phyloP scores from a whole-genome alignment of 208 protist genomes.

The Trypanosoma theileri region DNA sequence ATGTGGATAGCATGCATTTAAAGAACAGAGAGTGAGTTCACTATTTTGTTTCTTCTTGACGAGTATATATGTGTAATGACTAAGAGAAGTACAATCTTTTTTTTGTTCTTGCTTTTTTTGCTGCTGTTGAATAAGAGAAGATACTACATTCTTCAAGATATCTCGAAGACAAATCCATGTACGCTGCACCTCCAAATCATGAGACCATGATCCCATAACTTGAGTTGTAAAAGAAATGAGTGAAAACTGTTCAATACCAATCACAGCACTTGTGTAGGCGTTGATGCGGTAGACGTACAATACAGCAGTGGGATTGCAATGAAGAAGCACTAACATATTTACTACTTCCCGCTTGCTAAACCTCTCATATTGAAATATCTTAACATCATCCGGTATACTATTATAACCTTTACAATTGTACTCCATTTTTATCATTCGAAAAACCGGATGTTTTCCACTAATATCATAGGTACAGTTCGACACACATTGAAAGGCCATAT shows the following conservation, averaged over 20 bases:
- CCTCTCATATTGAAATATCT: conserved; percentile 38
- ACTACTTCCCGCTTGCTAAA: conserved; percentile 62
- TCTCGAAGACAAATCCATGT: conserved; percentile 36
- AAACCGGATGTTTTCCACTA: conserved; percentile 31
- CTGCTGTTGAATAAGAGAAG: conserved; percentile 2
- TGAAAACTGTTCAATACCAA: conserved; percentile 38
- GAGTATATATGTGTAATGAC: conserved; percentile 22
- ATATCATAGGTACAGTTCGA: conserved; percentile 27
- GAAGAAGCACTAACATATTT: conserved; percentile 45
- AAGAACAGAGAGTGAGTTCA: conserved; percentile 23
- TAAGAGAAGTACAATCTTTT: background rate
- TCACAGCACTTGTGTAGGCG: conserved; percentile 42
- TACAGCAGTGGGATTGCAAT: conserved; percentile 51
- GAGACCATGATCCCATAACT: conserved; percentile 17
- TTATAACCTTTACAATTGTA: conserved; percentile 51
- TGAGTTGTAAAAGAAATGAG: conserved; percentile 22
- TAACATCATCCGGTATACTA: conserved; percentile 27
- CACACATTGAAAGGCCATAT: conserved; percentile 16
- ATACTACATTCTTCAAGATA: conserved; percentile 14
- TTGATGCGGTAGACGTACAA: conserved; percentile 61
- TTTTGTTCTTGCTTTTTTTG: background rate
- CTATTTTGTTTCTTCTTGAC: conserved; percentile 15
- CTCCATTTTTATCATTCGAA: conserved; percentile 73
- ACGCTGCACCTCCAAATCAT: conserved; percentile 24
- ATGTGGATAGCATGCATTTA: conserved; percentile 23